These are phyloP conservation scores for Exophiala alcalophila DNA, from an alignment of 2,329 filamentous ascomycete species.

Conservation along the genomic window DNA sequence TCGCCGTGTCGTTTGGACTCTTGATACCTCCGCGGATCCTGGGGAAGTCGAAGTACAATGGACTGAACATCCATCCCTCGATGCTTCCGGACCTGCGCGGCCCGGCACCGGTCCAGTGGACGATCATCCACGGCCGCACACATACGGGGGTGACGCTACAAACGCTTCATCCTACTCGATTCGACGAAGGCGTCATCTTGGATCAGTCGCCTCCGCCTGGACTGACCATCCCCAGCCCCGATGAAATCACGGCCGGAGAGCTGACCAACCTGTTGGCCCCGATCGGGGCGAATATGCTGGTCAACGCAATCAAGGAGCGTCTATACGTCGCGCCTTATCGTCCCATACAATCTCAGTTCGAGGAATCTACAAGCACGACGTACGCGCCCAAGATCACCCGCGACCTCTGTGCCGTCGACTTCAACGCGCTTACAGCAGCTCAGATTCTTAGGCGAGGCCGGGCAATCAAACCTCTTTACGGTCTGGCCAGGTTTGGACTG, in stretches of 20 bases:
- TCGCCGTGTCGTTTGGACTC: slow-evolving; percentile 92
- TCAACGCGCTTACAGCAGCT: slow-evolving; percentile 52
- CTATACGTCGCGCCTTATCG: slow-evolving; percentile 64
- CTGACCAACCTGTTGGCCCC: slow-evolving; percentile 58
- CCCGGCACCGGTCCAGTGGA: slow-evolving; percentile 80
- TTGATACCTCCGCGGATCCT: slow-evolving; percentile 79
- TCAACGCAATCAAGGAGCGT: slow-evolving; percentile 60
- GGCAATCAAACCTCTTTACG: slow-evolving; percentile 22
- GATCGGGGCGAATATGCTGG: slow-evolving; percentile 68
- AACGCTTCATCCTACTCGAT: slow-evolving; percentile 71
- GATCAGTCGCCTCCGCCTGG: slow-evolving; percentile 63
- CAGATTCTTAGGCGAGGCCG: slow-evolving; percentile 49
- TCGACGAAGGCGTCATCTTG: slow-evolving; percentile 77
- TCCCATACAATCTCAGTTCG: slow-evolving; percentile 35
- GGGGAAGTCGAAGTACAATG: slow-evolving; percentile 69
- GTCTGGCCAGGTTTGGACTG: neutral
- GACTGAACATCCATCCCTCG: slow-evolving; percentile 91
- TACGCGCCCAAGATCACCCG: slow-evolving; percentile 73
- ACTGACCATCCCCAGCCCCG: slow-evolving; percentile 52
- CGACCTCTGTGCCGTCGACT: slow-evolving; percentile 62
- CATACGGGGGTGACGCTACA: slow-evolving; percentile 79
- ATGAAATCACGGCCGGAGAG: slow-evolving; percentile 53
- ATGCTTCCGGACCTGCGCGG: slow-evolving; percentile 73
- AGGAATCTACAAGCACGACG: slow-evolving; percentile 32
- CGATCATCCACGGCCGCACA: slow-evolving; percentile 62